Base-by-base conservation (phyloP, 2,329 filamentous ascomycete species). In the Pyrenochaeta sp. region DNA sequence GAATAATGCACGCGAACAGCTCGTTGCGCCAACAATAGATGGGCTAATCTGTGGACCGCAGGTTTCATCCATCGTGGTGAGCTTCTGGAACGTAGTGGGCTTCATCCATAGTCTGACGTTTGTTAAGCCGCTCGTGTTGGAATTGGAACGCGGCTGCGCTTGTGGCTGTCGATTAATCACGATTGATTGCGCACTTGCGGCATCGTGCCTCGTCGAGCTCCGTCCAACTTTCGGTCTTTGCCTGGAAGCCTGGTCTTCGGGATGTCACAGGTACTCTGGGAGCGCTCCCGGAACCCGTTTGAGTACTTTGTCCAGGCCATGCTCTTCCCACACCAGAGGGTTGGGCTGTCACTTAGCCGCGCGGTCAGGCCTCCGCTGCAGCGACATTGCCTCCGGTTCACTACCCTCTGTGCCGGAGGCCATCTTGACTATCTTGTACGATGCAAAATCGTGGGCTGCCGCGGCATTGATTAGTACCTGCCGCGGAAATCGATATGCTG, bases 11-110 rank as follows among this genome's bases (percentile, higher is more conserved):
- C 20, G 28, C 15, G 11, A 17, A 9, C 7, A 15, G 9, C 15
- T 13, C 14, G 17, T 42, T 24, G 24, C 31, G 21, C 32, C 42
- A 47, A 39, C 35, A 39, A 43, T 30, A 34, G 27, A 36, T 18
- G 42, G 31, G 15, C 11, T 19, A 7, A 13, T 43, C 13, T 20
- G 32, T 31, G 17, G 26, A 28, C 15, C 30, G 32, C 38, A 14
- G n/a, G 24, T 15, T 13, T 30, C 24, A 30, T 24, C 21, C 24
- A 3, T n/a, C 24, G 15, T 32, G 23, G 18, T 10, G 30, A 44
- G 21, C 19, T 51, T 52, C 38, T 44, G 39, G 48, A 51, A 44
- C 38, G 15, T 20, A n/a, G 27, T 39, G 24, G 24, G 13, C 22
- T 32, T 21, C 21, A 35, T 37, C 24, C 13, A 26, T 27, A 3